Conservation (phyloP, 1,284 basidiomycete genomes). For the Ustilago lituana region DNA sequence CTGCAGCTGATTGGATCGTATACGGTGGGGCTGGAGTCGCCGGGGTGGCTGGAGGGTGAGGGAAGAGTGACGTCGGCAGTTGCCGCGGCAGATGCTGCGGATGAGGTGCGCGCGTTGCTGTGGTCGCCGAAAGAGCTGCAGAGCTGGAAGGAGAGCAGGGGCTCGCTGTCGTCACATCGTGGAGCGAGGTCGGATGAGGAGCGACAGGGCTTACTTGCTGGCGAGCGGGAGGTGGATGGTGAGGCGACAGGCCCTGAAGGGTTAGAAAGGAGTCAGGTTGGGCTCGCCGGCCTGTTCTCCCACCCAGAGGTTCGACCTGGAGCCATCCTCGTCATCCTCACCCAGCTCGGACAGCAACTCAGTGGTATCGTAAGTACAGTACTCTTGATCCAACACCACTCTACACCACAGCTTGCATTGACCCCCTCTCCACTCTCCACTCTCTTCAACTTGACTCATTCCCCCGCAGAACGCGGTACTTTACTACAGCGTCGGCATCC, state of each 20-base stretch:
- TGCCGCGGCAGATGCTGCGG: slow-evolving; percentile 17
- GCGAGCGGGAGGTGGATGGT: neutral
- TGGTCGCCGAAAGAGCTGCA: slow-evolving; percentile 43
- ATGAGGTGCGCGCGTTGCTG: slow-evolving; percentile 29
- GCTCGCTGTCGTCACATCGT: neutral
- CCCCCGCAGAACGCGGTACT: slow-evolving; percentile 52
- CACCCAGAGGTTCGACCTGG: slow-evolving; percentile 42
- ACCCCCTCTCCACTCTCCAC: neutral
- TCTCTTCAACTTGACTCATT: neutral
- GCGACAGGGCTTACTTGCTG: slow-evolving; percentile 28
- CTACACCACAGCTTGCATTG: neutral
- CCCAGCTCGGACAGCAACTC: slow-evolving; percentile 63
- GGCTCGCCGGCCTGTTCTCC: slow-evolving; percentile 26
- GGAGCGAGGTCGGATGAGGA: slow-evolving; percentile 19
- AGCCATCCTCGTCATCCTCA: slow-evolving; percentile 50
- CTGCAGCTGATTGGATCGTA: slow-evolving; percentile 66
- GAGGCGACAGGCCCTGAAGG: neutral
- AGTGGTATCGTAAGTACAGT: slow-evolving; percentile 51
- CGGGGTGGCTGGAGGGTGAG: slow-evolving; percentile 55
- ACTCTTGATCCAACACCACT: neutral
- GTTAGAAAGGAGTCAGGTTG: neutral
- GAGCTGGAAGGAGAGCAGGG: slow-evolving; percentile 21
- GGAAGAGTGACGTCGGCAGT: slow-evolving; percentile 3
- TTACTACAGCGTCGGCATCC: slow-evolving; percentile 63
- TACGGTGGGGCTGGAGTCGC: slow-evolving; percentile 50